phyloP scores from a whole-genome alignment of 2,329 filamentous ascomycete species.

The Colletotrichum truncatum region DNA sequence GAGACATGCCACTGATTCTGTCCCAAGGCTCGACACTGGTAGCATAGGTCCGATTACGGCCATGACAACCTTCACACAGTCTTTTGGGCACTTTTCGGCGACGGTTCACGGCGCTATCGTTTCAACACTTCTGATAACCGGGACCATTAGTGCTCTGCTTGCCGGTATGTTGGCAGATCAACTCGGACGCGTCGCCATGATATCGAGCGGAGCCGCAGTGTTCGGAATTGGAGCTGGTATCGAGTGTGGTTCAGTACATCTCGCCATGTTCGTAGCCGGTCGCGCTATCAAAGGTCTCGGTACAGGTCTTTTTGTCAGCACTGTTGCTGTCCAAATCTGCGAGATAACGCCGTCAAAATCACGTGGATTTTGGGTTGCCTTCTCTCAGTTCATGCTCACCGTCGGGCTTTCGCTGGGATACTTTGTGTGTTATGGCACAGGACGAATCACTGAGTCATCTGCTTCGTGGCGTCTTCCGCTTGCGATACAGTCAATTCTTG shows the following conservation, averaged over 20 bases:
- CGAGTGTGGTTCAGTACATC: slow-evolving; percentile 41
- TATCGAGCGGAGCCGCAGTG: slow-evolving; percentile 59
- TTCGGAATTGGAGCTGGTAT: slow-evolving; percentile 62
- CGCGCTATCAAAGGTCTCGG: slow-evolving; percentile 65
- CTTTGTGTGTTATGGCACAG: slow-evolving; percentile 69
- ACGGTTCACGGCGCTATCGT: slow-evolving; percentile 67
- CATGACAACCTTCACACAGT: slow-evolving; percentile 60
- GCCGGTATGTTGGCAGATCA: slow-evolving; percentile 63
- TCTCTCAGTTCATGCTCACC: slow-evolving; percentile 62
- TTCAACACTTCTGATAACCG: slow-evolving; percentile 67
- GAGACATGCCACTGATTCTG: not conserved
- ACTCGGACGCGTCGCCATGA: slow-evolving; percentile 61
- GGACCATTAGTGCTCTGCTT: slow-evolving; percentile 66
- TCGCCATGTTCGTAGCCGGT: slow-evolving; percentile 64
- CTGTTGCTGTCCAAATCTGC: slow-evolving; percentile 61
- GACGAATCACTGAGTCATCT: slow-evolving; percentile 49
- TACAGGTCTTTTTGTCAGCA: slow-evolving; percentile 64
- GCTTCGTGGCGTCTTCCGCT: slow-evolving; percentile 66
- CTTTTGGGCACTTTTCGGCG: slow-evolving; percentile 61
- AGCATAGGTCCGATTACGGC: slow-evolving; percentile 68
- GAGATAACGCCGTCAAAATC: slow-evolving; percentile 64
- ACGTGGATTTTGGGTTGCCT: slow-evolving; percentile 60
- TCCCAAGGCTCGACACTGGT: slow-evolving; percentile 47
- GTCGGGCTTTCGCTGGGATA: slow-evolving; percentile 63
- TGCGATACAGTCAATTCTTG: slow-evolving; percentile 46